phyloP scores from a whole-genome alignment of 2,329 filamentous ascomycete genomes.

The Exophiala sideris region DNA sequence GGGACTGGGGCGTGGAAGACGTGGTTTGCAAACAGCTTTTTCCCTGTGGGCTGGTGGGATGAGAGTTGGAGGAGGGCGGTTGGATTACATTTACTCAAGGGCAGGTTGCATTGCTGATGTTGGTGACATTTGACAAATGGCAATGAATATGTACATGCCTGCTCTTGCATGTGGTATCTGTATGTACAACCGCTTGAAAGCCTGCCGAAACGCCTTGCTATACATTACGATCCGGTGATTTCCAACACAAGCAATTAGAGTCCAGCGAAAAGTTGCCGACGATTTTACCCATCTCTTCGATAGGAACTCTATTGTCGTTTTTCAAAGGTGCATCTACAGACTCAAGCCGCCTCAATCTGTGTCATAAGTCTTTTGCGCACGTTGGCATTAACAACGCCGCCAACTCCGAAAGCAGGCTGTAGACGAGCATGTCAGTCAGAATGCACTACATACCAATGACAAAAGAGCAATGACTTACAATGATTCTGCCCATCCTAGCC shows the following conservation, averaged over 20 bases:
- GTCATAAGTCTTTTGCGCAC: constrained; percentile 27
- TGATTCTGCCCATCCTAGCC: constrained; percentile 74
- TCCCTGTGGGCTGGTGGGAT: constrained; percentile 21
- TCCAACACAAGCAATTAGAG: too few relatives aligned
- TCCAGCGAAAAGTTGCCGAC: too few relatives aligned
- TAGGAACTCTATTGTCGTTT: too few relatives aligned
- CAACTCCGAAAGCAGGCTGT: constrained; percentile 75
- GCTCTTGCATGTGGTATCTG: too few relatives aligned
- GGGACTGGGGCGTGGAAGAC: constrained; percentile 22
- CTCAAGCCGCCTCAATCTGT: constrained; percentile 13
- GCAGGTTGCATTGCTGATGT: neutral
- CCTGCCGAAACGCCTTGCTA: too few relatives aligned
- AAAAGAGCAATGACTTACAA: constrained; percentile 10
- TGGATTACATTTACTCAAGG: constrained; percentile 16
- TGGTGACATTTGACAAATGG: too few relatives aligned
- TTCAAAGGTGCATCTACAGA: too few relatives aligned
- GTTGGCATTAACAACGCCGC: constrained; percentile 73
- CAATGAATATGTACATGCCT: too few relatives aligned
- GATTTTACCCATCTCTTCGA: too few relatives aligned
- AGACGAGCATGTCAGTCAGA: constrained; percentile 38
- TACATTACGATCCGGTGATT: too few relatives aligned
- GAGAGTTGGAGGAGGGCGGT: constrained; percentile 19
- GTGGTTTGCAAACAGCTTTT: constrained; percentile 18
- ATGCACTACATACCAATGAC: neutral
- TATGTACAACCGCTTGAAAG: too few relatives aligned